Evolutionary conservation across 2,329 filamentous ascomycete species (phyloP).

Genomic region (Arthroderma sp.): DNA sequence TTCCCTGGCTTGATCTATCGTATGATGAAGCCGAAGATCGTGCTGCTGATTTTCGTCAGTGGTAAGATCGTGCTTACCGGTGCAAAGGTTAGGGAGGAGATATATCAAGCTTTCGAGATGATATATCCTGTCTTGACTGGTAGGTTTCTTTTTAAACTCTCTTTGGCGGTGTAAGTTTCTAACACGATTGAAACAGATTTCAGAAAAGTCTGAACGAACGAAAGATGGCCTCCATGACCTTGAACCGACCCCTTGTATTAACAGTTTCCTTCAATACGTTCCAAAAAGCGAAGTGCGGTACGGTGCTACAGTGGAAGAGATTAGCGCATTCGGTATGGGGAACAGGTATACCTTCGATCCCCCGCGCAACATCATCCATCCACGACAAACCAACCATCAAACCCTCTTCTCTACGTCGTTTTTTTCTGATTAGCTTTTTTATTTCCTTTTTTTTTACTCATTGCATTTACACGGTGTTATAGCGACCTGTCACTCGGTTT

Average conservation of each 20-base stretch:
- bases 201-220: conserved; percentile 45
- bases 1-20: conserved; percentile 99
- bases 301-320: not conserved
- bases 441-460: not conserved
- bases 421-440: not conserved
- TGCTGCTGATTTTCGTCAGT: conserved; percentile 92
- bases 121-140: conserved; percentile 92
- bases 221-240: not conserved
- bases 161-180: not conserved
- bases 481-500: conserved; percentile 4
- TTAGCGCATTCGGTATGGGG: not conserved
- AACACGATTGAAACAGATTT: conserved; percentile 41
- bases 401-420: not conserved
- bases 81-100: conserved; percentile 95
- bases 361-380: not conserved
- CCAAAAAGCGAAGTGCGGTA: not conserved
- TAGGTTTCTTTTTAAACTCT: conserved; percentile 34
- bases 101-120: conserved; percentile 92
- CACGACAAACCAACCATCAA: not conserved
- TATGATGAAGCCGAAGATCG: conserved; percentile 99
- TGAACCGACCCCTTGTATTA: conserved; percentile 19
- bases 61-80: conserved; percentile 97
- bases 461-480: conserved; percentile 4
- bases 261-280: conserved; percentile 16
- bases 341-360: not conserved